Conservation (phyloP, 768 basidiomycete species). For the Artomyces pyxidatus region DNA sequence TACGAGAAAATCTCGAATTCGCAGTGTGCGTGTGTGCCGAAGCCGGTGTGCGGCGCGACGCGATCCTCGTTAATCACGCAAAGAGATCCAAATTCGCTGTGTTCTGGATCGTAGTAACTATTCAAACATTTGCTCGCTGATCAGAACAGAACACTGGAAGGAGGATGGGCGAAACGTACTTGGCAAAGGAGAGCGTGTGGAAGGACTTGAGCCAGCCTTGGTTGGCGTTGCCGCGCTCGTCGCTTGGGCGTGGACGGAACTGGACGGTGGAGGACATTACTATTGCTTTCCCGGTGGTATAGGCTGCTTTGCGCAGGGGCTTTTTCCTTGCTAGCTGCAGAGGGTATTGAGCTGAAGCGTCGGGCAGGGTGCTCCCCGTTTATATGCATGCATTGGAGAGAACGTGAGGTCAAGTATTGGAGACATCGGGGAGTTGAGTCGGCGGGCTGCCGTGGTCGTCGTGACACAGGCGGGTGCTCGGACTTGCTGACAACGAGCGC, state of each 20-base stretch:
- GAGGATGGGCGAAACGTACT: slow-evolving; percentile 24
- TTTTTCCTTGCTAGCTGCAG: no score
- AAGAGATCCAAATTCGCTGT: slow-evolving; percentile 54
- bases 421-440: no score
- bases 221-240: slow-evolving; percentile 37
- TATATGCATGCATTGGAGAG: no score
- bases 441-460: no score
- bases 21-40: slow-evolving; percentile 77
- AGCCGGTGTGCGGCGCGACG: slow-evolving; percentile 67
- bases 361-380: no score
- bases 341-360: no score
- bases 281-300: no score
- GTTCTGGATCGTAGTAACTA: slow-evolving; percentile 3
- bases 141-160: not conserved
- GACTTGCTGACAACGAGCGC: no score
- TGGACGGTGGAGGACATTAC: no score
- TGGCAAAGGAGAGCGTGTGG: slow-evolving; percentile 71
- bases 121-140: not conserved
- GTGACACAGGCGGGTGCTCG: no score
- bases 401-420: no score
- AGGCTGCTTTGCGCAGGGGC: no score
- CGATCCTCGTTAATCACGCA: slow-evolving; percentile 93
- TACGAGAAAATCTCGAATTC: slow-evolving; percentile 93
- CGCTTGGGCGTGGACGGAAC: slow-evolving; percentile 29
- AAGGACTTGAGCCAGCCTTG: slow-evolving; percentile 54